Conservation (phyloP, 139 green algal genomes). For the Pycnococcus provasolii region DNA sequence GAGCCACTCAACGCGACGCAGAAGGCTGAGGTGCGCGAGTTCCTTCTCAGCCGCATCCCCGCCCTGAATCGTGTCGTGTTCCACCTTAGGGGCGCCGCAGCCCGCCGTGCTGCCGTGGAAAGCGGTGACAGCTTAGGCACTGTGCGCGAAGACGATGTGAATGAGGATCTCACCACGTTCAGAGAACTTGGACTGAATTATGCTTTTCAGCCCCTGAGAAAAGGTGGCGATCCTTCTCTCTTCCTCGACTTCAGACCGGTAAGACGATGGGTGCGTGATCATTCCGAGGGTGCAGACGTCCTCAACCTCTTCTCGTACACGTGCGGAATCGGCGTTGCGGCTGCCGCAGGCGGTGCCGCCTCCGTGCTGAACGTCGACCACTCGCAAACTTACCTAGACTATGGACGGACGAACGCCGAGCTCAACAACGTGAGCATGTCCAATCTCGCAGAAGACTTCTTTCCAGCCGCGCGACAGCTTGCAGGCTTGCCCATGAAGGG, state of each 20-base stretch:
- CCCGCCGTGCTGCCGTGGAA: not conserved
- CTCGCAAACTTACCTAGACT: conserved; percentile 1
- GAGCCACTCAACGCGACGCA: not conserved
- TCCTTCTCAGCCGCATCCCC: not conserved
- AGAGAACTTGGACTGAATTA: conserved; percentile 11
- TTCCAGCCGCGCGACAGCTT: conserved; percentile 8
- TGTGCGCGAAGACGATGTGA: too few relatives aligned
- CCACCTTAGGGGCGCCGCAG: not conserved
- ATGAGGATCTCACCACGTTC: not conserved
- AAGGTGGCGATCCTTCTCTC: conserved; percentile 11
- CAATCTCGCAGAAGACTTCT: conserved; percentile 12
- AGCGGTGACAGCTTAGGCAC: too few relatives aligned
- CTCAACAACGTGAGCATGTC: conserved; percentile 9
- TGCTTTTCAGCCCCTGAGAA: not conserved
- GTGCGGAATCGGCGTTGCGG: conserved; percentile 17
- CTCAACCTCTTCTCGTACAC: conserved; percentile 24
- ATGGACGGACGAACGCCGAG: not conserved
- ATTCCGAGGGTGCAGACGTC: not conserved
- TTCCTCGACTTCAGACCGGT: conserved; percentile 19
- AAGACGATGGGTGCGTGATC: conserved; percentile 13
- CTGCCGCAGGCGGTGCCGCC: not conserved
- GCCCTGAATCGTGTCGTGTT: not conserved
- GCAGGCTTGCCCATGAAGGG: conserved; percentile 6
- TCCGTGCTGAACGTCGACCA: conserved; percentile 18
- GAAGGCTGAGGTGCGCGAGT: not conserved